Evolutionary conservation across 1,139 yeast species (phyloP), one percentile per base, ranked within the genome.

Genomic region (Petasospora fabianii): DNA sequence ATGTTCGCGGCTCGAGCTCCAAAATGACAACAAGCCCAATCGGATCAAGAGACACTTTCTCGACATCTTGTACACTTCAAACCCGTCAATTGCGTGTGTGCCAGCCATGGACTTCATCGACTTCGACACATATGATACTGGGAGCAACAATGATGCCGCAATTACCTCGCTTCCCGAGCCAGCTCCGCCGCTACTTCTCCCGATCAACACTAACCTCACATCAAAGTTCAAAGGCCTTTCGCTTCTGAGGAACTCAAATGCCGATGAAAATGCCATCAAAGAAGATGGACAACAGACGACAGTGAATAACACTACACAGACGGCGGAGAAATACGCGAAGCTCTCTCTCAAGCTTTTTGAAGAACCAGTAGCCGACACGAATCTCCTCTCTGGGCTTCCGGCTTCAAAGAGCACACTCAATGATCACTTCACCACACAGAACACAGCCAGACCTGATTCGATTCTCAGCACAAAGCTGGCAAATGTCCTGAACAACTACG

Each of bases 401-500:
- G 7, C 29, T n/a, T 16, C 35, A 10, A 35, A 21, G 10, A 32
- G 36, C 8, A 15, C 36, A 6, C 15, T 38, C 14, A 35, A 34
- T 22, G 43, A 39, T 12, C 43, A 39, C 19, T 40, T 36, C 32
- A 32, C 35, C 11, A 24, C n/a, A 34, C 21, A 30, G 14, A 14
- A 24, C 6, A 20, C 19, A 12, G 12, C 27, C 5, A 39, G 30
- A 26, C 50, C 64, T n/a, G 55, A 56, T 30, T 30, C 43, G 22
- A 50, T 68, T 5, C 56, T 77, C 14, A 68, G 79, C 1, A 57
- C 64, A 5, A 68, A 80, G 47, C 60, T 78, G 28, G 68, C 77
- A 1, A 67, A 75, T 24, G 77, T 78, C 2, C 58, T 76, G 44
- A 76, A 73, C 48, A 66, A 66, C 30, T 67, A 70, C 16, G 60